These are phyloP conservation scores for Pseudogymnoascus pannorum DNA, from an alignment of 2,329 filamentous ascomycete species.

Conservation along the genomic window DNA sequence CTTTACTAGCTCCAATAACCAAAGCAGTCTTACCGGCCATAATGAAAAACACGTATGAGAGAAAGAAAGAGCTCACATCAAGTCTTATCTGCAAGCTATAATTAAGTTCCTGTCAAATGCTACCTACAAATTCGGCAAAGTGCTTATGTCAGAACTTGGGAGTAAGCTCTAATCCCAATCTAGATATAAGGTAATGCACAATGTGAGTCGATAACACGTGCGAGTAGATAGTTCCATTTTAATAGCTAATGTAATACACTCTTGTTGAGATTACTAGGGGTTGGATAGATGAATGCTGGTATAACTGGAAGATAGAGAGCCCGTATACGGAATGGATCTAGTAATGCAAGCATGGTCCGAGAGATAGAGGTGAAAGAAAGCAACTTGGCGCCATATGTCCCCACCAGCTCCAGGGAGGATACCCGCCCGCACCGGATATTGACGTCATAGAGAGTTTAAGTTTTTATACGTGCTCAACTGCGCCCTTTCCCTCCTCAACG, in stretches of 20 bases:
- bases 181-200: background rate
- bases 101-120: background rate
- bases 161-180: background rate
- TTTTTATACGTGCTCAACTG: too few relatives aligned
- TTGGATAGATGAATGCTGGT: background rate
- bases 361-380: too few relatives aligned
- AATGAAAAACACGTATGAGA: background rate
- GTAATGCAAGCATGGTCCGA: too few relatives aligned
- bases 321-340: background rate
- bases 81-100: background rate
- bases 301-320: background rate
- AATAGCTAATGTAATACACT: background rate
- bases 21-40: slow-evolving; percentile 19
- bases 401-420: too few relatives aligned
- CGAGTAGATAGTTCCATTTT: background rate
- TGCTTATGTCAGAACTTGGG: background rate
- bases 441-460: too few relatives aligned
- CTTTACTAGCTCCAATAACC: slow-evolving; percentile 32
- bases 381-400: too few relatives aligned
- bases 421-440: too few relatives aligned
- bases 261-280: background rate
- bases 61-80: background rate
- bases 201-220: background rate
- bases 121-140: background rate
- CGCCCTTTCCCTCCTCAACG: too few relatives aligned